Evolutionary conservation across 768 basidiomycete species (phyloP), one percentile per base, ranked within the genome.

Genomic region (Suillus cothurnatus): DNA sequence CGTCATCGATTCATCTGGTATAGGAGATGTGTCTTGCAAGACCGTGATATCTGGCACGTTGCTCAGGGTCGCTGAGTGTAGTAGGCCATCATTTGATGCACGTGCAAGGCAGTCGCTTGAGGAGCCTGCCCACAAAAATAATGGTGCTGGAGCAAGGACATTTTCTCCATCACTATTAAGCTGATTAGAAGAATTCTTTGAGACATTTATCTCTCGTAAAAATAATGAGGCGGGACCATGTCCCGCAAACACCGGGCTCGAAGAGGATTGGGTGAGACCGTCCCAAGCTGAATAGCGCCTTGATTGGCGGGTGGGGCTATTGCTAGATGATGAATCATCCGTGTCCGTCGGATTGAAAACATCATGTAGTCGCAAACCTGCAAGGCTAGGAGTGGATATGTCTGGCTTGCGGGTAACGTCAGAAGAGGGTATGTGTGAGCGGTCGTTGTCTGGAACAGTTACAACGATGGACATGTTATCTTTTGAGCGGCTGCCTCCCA

Each of bases 361-460:
- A 65, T 68, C 69, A 47, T 71, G 69, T 55, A 53, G 64, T 67
- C 66, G 72, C 61, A 72, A 68, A 43, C 72, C 71, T 68, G 70
- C 56, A 66, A 76, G 52, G 2, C 19, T 19, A 4, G 52, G 67
- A 14, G 69, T 45, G 14, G 58, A 69, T n/a, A 75, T 47, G 65
- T 67, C 69, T 15, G 73, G 72, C 61, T 71, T 71, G 39, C 67
- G 73, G 62, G 70, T 53, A 55, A 74, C 65, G 68, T 82, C 79
- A 58, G 78, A 68, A 11, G 78, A 79, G 61, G 78, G 68, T 9
- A 77, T 78, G 64, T 71, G 71, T 23, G 77, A 67, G 56, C 74
- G 74, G 34, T 74, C 73, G 58, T 66, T 61, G 7, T 68, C 69
- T 59, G 69, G 65, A 62, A 71, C 69, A 66, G 75, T 63, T 45